Evolutionary conservation across 371 early-diverging fungal genomes (phyloP).

Genomic region (Saksenaea vasiformis): DNA sequence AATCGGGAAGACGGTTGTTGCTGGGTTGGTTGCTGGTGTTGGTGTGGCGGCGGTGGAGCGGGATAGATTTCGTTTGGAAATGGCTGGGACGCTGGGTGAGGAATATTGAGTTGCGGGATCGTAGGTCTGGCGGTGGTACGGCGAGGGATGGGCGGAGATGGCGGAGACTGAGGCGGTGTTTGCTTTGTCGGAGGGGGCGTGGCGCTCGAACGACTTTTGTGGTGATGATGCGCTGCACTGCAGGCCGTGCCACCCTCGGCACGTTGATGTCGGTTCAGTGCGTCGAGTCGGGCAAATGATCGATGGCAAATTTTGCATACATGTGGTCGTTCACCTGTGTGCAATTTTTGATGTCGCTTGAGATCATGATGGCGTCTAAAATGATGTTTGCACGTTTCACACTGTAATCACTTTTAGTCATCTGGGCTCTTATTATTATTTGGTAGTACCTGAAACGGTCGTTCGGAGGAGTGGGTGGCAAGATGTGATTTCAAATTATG

Average conservation of each 20-base stretch:
- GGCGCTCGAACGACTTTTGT: constrained; percentile 1
- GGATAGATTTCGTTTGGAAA: constrained; percentile 3
- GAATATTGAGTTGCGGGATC: constrained; percentile 4
- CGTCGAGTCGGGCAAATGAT: constrained; percentile 79
- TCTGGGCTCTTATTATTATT: constrained; percentile 3
- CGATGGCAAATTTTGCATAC: constrained; percentile 43
- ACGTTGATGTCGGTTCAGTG: constrained; percentile 73
- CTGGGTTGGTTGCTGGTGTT: too few relatives aligned
- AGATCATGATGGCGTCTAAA: constrained; percentile 79
- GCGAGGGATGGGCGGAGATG: constrained; percentile 3
- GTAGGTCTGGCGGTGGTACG: background rate
- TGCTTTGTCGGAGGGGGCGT: constrained; percentile 6
- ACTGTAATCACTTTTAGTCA: constrained; percentile 18
- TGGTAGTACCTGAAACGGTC: constrained; percentile 35
- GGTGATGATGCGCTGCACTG: constrained; percentile 27
- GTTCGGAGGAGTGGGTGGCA: constrained; percentile 40
- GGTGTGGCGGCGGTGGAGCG: constrained; percentile 1
- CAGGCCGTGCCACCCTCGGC: constrained; percentile 59
- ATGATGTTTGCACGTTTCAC: constrained; percentile 49
- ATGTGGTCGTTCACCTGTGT: constrained; percentile 78
- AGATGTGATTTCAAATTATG: constrained; percentile 48
- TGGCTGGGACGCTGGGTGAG: constrained; percentile 4
- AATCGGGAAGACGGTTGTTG: background rate
- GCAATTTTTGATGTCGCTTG: constrained; percentile 75
- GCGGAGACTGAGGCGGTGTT: constrained; percentile 5